Evolutionary conservation across 495 filamentous ascomycete genomes (phyloP), one percentile per base, ranked within the genome.

Genomic region (Glonium stellatum): DNA sequence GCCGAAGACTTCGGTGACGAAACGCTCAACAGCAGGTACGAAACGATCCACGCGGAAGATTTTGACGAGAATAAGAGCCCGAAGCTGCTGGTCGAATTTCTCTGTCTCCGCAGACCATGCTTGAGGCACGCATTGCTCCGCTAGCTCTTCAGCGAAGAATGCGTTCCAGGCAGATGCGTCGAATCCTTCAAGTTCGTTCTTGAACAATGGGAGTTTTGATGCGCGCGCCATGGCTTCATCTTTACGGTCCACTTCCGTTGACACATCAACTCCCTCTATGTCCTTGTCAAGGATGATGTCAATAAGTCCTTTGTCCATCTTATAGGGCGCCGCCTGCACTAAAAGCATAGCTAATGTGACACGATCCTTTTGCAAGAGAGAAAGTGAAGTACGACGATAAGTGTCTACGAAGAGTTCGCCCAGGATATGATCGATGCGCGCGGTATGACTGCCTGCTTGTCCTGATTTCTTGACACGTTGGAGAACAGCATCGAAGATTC

Each of bases 331-430:
- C 27, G 91, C 93, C 73, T 96, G 92, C 13, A 91, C 91, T 55
- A 99, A 84, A 48, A 99, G 84, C 78, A 99, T 91, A n/a, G 92
- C 95, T 34, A 99, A 76, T 0, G 92, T 96, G 56, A 97, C 83
- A 22, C 89, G 87, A 69, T 99, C 93, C 70, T 91, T 96, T 69
- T 99, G 93, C 54, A 97, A 77, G 27, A 99, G 74, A 47, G 90
- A 88, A n/a, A 96, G 74, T 4, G 92, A 95, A 12, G 93, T 97
- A 50, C 93, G 82, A 72, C 93, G 89, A 73, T 89, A 98, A 5
- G 90, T 83, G n/a, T 84, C 90, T 18, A 93, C 82, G 65, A 97
- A 97, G 37, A 99, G 78, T 70, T 95, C 85, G 60, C 81, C 82
- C 57, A 97, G 82, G 63, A 99, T 97, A 64, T 90, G 84, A 62